These are phyloP conservation scores for Aechmea fasciata DNA, from an alignment of 176 grass and related monocot genomes.

Conservation along the genomic window DNA sequence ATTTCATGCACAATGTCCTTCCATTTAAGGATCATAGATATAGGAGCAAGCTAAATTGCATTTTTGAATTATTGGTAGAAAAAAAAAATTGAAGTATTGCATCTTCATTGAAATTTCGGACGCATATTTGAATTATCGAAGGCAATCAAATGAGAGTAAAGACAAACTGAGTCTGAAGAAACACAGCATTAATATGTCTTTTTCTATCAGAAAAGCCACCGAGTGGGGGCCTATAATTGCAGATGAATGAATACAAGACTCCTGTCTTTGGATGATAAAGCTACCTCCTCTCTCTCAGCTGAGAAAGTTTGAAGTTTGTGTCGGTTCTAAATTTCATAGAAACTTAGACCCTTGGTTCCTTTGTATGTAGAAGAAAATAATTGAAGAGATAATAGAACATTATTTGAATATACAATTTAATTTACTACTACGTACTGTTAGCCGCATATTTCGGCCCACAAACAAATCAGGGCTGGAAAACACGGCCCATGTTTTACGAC, in stretches of 20 bases:
- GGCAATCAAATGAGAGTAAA: not conserved
- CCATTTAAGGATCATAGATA: slow-evolving; percentile 3
- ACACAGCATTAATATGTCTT: not conserved
- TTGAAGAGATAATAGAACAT: no score
- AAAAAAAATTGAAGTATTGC: not conserved
- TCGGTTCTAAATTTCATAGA: no score
- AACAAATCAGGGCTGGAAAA: no score
- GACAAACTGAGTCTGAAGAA: not conserved
- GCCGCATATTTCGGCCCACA: no score
- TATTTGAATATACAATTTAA: no score
- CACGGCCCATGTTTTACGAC: no score
- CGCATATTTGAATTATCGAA: not conserved
- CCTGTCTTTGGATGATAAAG: not conserved
- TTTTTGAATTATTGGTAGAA: not conserved
- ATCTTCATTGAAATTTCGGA: not conserved
- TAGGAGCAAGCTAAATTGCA: not conserved
- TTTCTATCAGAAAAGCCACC: not conserved
- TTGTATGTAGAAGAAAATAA: no score
- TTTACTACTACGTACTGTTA: no score
- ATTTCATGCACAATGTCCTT: slow-evolving; percentile 3
- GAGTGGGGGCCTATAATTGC: no score
- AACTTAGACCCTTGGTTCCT: no score
- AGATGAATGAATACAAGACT: no score
- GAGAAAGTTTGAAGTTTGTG: no score
- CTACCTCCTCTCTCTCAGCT: not conserved